phyloP scores from a whole-genome alignment of 352 stramenopile genomes.

The Pythium brachiatum region DNA sequence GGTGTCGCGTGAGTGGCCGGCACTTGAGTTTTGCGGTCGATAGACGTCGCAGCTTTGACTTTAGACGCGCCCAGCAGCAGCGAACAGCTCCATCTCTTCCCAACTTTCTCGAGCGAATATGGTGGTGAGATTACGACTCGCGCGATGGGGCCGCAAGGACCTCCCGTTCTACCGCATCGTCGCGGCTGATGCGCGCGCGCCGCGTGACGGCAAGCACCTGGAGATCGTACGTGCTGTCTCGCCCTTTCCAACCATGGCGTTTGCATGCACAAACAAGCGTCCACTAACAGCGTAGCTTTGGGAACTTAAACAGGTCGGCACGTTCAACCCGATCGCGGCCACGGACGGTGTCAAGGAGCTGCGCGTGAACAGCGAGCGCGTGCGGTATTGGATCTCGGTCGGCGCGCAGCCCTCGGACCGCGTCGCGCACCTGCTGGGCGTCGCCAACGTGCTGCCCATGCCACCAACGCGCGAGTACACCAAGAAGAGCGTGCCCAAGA shows the following conservation, averaged over 20 bases:
- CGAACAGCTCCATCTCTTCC: neutral
- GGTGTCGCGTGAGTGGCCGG: conserved; percentile 12
- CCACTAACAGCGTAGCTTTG: neutral
- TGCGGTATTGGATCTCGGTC: conserved; percentile 87
- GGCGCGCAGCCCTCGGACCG: conserved; percentile 85
- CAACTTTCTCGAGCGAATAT: conserved; percentile 34
- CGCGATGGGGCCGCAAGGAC: conserved; percentile 85
- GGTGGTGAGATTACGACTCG: conserved; percentile 85
- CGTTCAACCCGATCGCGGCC: conserved; percentile 85
- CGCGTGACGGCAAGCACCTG: conserved; percentile 82
- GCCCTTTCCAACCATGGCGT: neutral
- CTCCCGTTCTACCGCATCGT: conserved; percentile 89
- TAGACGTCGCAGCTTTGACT: neutral
- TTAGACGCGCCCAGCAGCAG: neutral
- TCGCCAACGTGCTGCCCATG: conserved; percentile 82
- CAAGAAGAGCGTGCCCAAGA: conserved; percentile 85
- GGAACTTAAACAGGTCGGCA: conserved; percentile 51
- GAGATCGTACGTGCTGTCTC: conserved; percentile 63
- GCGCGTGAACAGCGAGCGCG: conserved; percentile 82
- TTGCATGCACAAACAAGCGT: neutral
- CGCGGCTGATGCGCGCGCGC: conserved; percentile 74
- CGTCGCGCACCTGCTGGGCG: conserved; percentile 71
- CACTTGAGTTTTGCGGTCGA: conserved; percentile 1
- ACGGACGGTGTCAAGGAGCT: conserved; percentile 85
- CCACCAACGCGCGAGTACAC: conserved; percentile 81